phyloP scores from a whole-genome alignment of 176 grass and related monocot species.

The Tillandsia fasciculata region DNA sequence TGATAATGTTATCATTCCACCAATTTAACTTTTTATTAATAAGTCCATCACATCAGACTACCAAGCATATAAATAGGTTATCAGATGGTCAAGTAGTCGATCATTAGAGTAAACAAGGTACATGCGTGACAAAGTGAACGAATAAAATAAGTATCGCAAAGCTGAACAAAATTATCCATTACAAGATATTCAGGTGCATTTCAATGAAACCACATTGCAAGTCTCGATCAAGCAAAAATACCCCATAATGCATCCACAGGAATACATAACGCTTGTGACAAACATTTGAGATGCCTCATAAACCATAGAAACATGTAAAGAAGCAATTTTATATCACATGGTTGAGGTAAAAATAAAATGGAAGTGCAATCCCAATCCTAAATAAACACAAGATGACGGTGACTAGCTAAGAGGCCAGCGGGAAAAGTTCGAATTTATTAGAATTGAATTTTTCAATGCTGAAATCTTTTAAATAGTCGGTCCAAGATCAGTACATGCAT shows the following conservation, averaged over 20 bases:
- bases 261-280: neutral
- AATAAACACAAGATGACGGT: no score
- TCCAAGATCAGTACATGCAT: neutral
- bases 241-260: neutral
- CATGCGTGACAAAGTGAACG: no score
- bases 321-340: constrained; percentile 1
- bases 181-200: constrained; percentile 1
- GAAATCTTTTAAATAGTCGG: neutral
- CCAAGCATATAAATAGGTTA: no score
- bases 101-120: no score
- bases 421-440: no score
- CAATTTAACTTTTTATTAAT: no score
- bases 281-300: neutral
- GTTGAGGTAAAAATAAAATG: constrained; percentile 10
- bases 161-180: neutral
- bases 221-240: neutral
- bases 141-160: no score
- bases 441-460: no score
- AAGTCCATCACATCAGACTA: no score
- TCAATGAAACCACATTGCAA: neutral
- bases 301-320: neutral
- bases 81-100: no score
- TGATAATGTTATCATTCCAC: no score
- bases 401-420: no score
- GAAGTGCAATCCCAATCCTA: neutral